These are phyloP conservation scores for Lactarius akahatsu DNA, from an alignment of 768 basidiomycete species.

Conservation along the genomic window DNA sequence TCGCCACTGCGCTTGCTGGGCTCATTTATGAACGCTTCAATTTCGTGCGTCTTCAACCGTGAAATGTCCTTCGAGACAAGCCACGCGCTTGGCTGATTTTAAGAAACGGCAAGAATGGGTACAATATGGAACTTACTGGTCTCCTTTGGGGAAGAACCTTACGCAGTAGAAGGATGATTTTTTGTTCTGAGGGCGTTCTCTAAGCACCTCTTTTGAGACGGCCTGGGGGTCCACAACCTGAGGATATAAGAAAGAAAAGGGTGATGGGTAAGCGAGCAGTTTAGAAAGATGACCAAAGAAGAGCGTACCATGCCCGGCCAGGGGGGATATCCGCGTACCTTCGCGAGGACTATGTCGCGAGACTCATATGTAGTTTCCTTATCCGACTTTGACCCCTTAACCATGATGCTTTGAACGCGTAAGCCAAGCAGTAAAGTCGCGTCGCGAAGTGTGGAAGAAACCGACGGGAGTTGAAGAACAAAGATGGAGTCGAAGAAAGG, in stretches of 20 bases:
- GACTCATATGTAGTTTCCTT: slow-evolving; percentile 52
- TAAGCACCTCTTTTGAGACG: slow-evolving; percentile 59
- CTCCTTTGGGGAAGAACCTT: slow-evolving; percentile 91
- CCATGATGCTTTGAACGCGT: slow-evolving; percentile 33
- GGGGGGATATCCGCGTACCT: slow-evolving; percentile 89
- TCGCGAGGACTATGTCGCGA: slow-evolving; percentile 87
- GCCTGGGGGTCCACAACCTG: slow-evolving; percentile 79
- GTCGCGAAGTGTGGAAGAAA: not conserved
- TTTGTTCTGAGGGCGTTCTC: slow-evolving; percentile 70
- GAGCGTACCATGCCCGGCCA: slow-evolving; percentile 92
- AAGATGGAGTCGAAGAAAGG: not conserved
- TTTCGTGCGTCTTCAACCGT: slow-evolving; percentile 72
- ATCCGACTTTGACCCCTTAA: slow-evolving; percentile 41
- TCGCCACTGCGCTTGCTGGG: slow-evolving; percentile 76
- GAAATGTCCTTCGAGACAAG: slow-evolving; percentile 78
- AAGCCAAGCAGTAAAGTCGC: slow-evolving; percentile 1
- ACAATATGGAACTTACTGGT: slow-evolving; percentile 66
- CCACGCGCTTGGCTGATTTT: slow-evolving; percentile 65
- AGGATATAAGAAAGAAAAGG: slow-evolving; percentile 19
- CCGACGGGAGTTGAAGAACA: not conserved
- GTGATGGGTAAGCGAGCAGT: slow-evolving; percentile 20
- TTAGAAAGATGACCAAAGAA: slow-evolving; percentile 30
- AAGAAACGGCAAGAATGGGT: slow-evolving; percentile 22
- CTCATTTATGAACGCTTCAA: slow-evolving; percentile 78
- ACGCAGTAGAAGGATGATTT: slow-evolving; percentile 71